A percentile compares a stretch with the other conserved stretches of the same genome.
Conservation (phyloP, 2,329 filamentous ascomycete genomes). For the Grosmannia penicillata region DNA sequence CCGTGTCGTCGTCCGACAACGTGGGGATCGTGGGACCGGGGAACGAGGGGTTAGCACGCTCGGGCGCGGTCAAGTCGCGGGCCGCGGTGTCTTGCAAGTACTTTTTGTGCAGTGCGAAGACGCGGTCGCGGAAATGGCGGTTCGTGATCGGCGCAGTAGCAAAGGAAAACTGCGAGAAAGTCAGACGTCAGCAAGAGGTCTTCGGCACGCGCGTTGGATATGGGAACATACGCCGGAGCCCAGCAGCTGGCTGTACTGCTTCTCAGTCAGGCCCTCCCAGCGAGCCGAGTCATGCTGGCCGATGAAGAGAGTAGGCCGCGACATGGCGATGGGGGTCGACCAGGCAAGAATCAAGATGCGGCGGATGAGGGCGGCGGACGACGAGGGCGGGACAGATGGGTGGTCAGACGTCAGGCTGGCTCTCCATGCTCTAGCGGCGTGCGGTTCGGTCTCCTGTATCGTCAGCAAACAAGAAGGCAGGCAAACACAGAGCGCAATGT, state of each 20-base stretch:
- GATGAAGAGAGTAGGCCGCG: slow-evolving; percentile 43
- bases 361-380: no score
- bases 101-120: slow-evolving; percentile 44
- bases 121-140: slow-evolving; percentile 51
- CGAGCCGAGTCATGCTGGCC: slow-evolving; percentile 60
- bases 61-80: slow-evolving; percentile 18
- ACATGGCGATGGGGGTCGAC: no score
- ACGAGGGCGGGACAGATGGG: no score
- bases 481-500: no score
- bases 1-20: slow-evolving; percentile 67
- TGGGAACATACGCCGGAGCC: slow-evolving; percentile 48
- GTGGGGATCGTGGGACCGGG: slow-evolving; percentile 48
- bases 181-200: slow-evolving; percentile 4
- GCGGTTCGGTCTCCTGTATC: no score
- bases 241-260: slow-evolving; percentile 52
- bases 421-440: no score
- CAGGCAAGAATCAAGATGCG: no score
- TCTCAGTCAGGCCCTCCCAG: slow-evolving; percentile 42
- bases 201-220: no score
- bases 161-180: slow-evolving; percentile 51
- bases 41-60: slow-evolving; percentile 27
- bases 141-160: slow-evolving; percentile 69
- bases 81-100: slow-evolving; percentile 32
- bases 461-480: no score
- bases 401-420: no score